Evolutionary conservation across 176 grass and related monocot species (phyloP).

Genomic region (Secale cereale): DNA sequence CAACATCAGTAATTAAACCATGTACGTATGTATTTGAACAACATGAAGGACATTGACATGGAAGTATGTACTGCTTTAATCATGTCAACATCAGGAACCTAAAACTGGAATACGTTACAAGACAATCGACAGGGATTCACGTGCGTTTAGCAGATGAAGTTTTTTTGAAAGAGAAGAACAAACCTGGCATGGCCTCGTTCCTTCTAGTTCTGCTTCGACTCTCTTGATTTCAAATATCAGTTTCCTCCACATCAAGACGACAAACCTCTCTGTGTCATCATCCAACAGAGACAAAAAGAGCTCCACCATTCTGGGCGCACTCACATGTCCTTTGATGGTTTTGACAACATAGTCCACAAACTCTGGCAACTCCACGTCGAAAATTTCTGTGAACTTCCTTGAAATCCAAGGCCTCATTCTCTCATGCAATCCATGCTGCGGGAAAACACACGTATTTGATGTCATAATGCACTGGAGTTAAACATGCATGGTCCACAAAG

Average conservation of each 20-base stretch:
- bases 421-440: slow-evolving; percentile 71
- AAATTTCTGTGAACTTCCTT: slow-evolving; percentile 65
- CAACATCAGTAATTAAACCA: neutral
- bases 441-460: neutral
- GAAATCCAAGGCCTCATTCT: slow-evolving; percentile 94
- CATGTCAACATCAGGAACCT: neutral
- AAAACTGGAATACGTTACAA: neutral
- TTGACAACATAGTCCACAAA: slow-evolving; percentile 76
- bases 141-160: neutral
- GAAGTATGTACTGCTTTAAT: no score
- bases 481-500: neutral
- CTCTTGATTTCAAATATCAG: slow-evolving; percentile 88
- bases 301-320: slow-evolving; percentile 67
- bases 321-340: slow-evolving; percentile 65
- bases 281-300: slow-evolving; percentile 67
- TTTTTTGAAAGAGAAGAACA: neutral
- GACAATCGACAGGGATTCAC: neutral
- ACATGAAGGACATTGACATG: neutral
- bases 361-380: slow-evolving; percentile 66
- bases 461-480: neutral
- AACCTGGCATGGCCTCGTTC: neutral
- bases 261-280: slow-evolving; percentile 74
- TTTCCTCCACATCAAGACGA: slow-evolving; percentile 81
- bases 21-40: neutral
- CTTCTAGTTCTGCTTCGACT: slow-evolving; percentile 60